Evolutionary conservation across 208 protist genomes (phyloP).

Genomic region (Crithidia bombi): DNA sequence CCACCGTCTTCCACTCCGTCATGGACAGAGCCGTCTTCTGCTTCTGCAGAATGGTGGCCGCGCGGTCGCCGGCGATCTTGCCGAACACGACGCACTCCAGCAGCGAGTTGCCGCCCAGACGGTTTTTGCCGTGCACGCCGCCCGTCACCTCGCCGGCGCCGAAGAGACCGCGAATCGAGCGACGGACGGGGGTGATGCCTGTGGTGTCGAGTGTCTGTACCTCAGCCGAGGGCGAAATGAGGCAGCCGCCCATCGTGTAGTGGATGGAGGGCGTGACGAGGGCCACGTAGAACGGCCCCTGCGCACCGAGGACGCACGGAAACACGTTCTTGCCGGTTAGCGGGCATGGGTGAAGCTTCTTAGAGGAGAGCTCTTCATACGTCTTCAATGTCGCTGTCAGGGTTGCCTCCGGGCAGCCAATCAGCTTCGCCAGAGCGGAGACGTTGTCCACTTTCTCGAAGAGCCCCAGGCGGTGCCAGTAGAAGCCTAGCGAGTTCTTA

Average conservation of each 20-base stretch:
- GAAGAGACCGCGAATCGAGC: conserved; percentile 91
- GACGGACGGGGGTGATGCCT: conserved; percentile 33
- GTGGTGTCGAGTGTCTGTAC: conserved; percentile 66
- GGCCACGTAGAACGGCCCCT: conserved; percentile 83
- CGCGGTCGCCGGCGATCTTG: conserved; percentile 75
- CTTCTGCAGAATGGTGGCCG: conserved; percentile 68
- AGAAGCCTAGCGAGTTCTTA: conserved; percentile 77
- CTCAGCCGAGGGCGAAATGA: conserved; percentile 84
- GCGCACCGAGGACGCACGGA: conserved; percentile 60
- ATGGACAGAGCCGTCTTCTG: conserved; percentile 49
- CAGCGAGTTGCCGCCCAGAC: conserved; percentile 97
- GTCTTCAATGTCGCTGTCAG: conserved; percentile 54
- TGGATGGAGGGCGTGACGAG: conserved; percentile 95
- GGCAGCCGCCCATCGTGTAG: conserved; percentile 97
- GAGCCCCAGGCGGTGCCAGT: conserved; percentile 81
- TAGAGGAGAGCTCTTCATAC: conserved; percentile 60
- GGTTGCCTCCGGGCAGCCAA: conserved; percentile 54
- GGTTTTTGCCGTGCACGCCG: conserved; percentile 96
- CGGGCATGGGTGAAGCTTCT: conserved; percentile 40
- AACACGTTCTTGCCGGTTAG: conserved; percentile 86
- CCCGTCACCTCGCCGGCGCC: conserved; percentile 97
- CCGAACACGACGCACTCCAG: conserved; percentile 84
- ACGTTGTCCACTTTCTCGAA: conserved; percentile 59
- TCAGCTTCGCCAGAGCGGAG: conserved; percentile 67
- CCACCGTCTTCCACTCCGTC: conserved; percentile 46